Percentiles rank a stretch among this genome's conserved stretches.
These are phyloP conservation scores for Fusarium tanahbumbuense DNA, from an alignment of 2,329 filamentous ascomycete species.

Conservation along the genomic window DNA sequence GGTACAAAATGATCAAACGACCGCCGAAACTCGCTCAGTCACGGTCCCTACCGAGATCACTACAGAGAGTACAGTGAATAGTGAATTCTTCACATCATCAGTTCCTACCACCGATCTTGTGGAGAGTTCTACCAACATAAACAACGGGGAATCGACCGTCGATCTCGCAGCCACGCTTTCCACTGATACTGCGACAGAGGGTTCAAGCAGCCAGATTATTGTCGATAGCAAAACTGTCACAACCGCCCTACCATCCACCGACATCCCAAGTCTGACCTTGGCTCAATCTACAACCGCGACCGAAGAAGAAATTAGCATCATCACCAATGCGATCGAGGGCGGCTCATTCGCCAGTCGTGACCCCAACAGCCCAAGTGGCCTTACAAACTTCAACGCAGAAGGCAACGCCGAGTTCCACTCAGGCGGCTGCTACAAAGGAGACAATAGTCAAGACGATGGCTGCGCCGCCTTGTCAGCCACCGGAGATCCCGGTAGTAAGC, in stretches of 20 bases:
- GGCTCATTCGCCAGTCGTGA: conserved; percentile 12
- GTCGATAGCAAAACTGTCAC: background rate
- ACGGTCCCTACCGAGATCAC: no score
- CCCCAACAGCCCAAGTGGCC: conserved; percentile 3
- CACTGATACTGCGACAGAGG: fast-evolving
- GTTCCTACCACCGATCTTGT: background rate
- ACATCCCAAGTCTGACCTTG: background rate
- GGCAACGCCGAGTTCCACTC: conserved; percentile 4
- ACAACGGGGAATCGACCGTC: background rate
- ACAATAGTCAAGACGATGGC: conserved; percentile 12
- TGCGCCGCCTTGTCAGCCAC: conserved; percentile 14
- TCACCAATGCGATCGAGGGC: conserved; percentile 1
- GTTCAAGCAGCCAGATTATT: background rate
- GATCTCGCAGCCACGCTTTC: background rate
- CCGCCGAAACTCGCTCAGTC: no score
- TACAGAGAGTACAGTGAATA: background rate
- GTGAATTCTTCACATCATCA: background rate
- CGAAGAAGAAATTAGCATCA: background rate
- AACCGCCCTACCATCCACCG: background rate
- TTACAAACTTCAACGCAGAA: background rate
- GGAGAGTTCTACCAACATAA: background rate
- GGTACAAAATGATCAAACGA: no score
- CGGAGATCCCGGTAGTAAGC: background rate
- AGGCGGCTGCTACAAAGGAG: conserved; percentile 12
- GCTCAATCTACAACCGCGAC: background rate